Base-by-base conservation (phyloP, 352 stramenopile genomes). In the Pythium scleroteichum region DNA sequence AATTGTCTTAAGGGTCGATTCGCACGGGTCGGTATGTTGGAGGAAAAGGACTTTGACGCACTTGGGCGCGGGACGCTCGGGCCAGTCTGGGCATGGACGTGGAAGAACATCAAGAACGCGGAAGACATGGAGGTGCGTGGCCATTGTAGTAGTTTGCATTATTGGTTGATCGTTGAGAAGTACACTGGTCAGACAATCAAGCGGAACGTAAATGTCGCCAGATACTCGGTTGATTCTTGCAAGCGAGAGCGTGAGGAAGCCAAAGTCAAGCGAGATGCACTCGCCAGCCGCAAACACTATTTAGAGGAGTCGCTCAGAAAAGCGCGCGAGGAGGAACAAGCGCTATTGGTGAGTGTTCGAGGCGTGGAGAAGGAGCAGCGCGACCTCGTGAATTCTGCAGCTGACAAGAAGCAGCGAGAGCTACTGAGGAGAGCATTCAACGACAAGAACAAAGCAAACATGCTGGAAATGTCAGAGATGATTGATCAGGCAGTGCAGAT, bases 11-110 rank as follows among this genome's bases (percentile, higher is more conserved):
- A 83, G 72, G 74, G 74, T 39, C 69, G 64, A 3, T 64, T 73
- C 26, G 63, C 66, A 12, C 66, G 72, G 13, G 69, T 60, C 2
- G 64, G 72, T 2, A 24, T 22, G 20, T 52, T 83, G 13, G 60
- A 80, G 53, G 75, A 83, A 22, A 69, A 56, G 17, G 75, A 83
- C 51, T 27, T 83, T 49, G 75, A 83, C 50, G 75, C 75, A n/a
- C 59, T 83, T 27, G 22, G 75, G 53, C 69, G 69, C 4, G 63
- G 69, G 0, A 59, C 62, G 12, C 51, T 83, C 20, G 53, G 38
- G 32, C 62, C 69, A 0, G 55, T 80, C 27, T 83, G 75, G 75
- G 53, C 60, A 42, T 83, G 75, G 75, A 33, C 69, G 19, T 75
- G 63, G 42, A 51, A 46, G 24, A 78, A 83, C 64, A 33, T 83